Conservation (phyloP, 371 early-diverging fungal genomes). For the Mortierella sp. region DNA sequence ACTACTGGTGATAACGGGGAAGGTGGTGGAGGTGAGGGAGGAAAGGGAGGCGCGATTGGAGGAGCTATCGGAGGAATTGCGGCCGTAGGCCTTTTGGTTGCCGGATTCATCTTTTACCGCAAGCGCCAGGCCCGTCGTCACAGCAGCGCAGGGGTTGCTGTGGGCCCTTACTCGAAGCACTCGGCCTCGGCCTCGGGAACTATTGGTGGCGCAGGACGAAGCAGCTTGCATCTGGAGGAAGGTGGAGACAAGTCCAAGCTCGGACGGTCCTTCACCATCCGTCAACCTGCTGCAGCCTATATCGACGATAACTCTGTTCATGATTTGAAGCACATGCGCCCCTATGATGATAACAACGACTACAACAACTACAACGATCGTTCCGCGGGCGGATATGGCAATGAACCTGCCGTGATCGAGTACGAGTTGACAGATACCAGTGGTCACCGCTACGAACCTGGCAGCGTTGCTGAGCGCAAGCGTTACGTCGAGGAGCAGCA, state of each 20-base stretch:
- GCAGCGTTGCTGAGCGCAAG: conserved; percentile 42
- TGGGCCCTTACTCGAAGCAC: conserved; percentile 5
- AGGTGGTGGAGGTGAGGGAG: neutral
- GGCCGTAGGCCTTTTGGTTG: conserved; percentile 7
- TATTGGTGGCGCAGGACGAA: neutral
- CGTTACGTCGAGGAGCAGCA: conserved; percentile 53
- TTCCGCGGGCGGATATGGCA: conserved; percentile 35
- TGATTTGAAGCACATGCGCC: conserved; percentile 24
- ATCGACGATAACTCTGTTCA: conserved; percentile 26
- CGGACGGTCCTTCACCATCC: conserved; percentile 52
- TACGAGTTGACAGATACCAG: conserved; percentile 37
- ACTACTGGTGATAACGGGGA: neutral
- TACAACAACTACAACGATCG: conserved; percentile 17
- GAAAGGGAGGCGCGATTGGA: conserved; percentile 21
- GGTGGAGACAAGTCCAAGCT: conserved; percentile 33
- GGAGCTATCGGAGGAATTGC: conserved; percentile 15
- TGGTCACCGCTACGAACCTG: conserved; percentile 19
- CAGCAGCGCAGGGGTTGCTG: neutral
- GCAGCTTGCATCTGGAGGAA: conserved; percentile 14
- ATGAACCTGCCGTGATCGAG: conserved; percentile 34
- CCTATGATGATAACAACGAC: conserved; percentile 27
- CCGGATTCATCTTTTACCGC: conserved; percentile 20
- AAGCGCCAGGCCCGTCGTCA: neutral
- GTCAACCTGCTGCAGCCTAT: conserved; percentile 31
- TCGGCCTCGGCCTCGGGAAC: neutral